phyloP scores from a whole-genome alignment of 208 protist species.

The Tritrichomonas foetus region DNA sequence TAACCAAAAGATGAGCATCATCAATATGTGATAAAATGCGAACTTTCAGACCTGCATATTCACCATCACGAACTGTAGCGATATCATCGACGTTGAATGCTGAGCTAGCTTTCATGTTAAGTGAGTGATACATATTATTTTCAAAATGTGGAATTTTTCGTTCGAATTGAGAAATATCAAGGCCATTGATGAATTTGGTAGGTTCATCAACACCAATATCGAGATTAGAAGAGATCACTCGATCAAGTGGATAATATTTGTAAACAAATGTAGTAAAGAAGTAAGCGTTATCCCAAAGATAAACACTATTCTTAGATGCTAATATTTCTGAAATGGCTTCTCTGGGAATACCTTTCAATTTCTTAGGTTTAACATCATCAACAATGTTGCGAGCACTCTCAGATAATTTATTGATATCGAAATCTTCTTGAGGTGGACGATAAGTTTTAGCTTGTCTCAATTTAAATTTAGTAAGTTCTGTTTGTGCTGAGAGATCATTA shows the following conservation, averaged over 20 bases:
- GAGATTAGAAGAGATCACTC: not conserved
- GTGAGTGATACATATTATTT: not conserved
- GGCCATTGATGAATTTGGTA: not conserved
- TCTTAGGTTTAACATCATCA: not conserved
- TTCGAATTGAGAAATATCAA: not conserved
- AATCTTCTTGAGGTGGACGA: not conserved
- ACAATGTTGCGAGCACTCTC: not conserved
- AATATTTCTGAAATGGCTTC: not conserved
- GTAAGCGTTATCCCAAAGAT: not conserved
- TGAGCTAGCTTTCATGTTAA: not conserved
- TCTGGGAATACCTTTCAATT: not conserved
- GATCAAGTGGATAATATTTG: not conserved
- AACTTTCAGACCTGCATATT: not conserved
- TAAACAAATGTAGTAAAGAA: not conserved
- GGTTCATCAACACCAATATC: not conserved
- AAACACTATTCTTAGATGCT: no score
- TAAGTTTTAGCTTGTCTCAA: not conserved
- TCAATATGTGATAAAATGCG: not conserved
- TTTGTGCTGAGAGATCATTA: not conserved
- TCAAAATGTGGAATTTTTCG: not conserved
- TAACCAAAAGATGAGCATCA: not conserved
- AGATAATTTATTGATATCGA: not conserved
- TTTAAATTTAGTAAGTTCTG: no score
- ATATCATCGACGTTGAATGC: not conserved
- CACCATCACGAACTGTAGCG: not conserved